Base-by-base conservation (phyloP, 2,329 filamentous ascomycete species). In the Colletotrichum spaethianum region DNA sequence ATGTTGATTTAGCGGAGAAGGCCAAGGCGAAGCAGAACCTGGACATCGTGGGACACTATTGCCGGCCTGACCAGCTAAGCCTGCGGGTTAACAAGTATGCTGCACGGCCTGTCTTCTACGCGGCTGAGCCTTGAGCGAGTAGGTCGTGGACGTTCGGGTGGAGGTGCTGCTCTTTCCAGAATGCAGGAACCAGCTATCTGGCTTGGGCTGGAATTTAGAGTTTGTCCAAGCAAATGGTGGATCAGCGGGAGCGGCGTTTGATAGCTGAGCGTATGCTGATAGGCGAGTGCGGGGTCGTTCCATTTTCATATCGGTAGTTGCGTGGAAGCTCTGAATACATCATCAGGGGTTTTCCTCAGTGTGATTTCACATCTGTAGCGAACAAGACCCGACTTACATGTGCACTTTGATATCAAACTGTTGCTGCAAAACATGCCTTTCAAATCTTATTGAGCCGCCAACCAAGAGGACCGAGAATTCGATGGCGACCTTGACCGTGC, bases 11-110 rank as follows among this genome's bases (percentile, higher is more conserved):
- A 3, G 56, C 64, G 6, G 69, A 75, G 53, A 68, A 74, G 23
- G 63, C 36, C 38, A 66, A 63, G 63, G 67, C 66, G 48, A 64
- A 73, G 73, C 67, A 68, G 50, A 68, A 67, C 28, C 48, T 73
- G 3, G 67, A 65, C 18, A 63, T 68, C 31, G 78, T 75, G 0
- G 78, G 78, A 0, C 80, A 80, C 70, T 81, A 84, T 74, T 80
- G 81, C 63, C 78, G 83, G 4, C 83, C 83, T 18, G 83, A 85
- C 62, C 72, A 84, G 68, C 77, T 85, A 23, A 63, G 64, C 16
- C 48, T 73, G 16, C 66, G 60, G 8, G 67, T 73, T 9, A 66
- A 63, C 66, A 73, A 66, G 36, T 59, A 70, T 31, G 38, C 70
- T 12, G 65, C 66, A 28, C 56, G 55, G 31, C 65, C 70, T 9